Base-by-base conservation (phyloP, 2,329 filamentous ascomycete genomes). In the Nothopassalora personata region DNA sequence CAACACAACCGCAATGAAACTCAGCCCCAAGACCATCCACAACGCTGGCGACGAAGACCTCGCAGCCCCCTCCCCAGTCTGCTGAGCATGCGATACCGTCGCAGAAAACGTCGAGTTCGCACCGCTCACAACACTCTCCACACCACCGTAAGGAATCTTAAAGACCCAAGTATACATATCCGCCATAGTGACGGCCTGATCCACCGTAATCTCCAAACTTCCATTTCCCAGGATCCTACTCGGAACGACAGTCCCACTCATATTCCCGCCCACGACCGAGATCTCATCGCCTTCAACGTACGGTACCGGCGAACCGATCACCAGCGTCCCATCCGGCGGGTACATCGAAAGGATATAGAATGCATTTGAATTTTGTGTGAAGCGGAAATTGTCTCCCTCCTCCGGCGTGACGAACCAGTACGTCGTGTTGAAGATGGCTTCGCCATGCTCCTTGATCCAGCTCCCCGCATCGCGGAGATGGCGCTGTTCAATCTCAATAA, bases 361-460 rank as follows among this genome's bases (percentile, higher is more conserved):
- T 0, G 82, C 81, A 8, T 81, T 76, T 1, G 72, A 59, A 0
- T 76, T 83, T 64, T 78, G 77, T 3, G 82, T 83, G 64, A 83
- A 84, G 4, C 82, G 70, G 0, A 83, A 67, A 6, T 76, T 69
- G 0, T 70, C 71, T 0, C 76, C 75, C 51, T 80, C 78, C 15
- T 76, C 71, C 0, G 80, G 74, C 5, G 72, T 74, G 1, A 80
- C 69, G 62, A 78, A 77, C 80, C 80, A 83, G 65, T 82, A 83
- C 1, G 77, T 82, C 4, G 83, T 85, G 57, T 81, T 80, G 67
- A 80, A 85, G 19, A 86, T 77, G 1, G 81, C 81, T 66, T 85
- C 81, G 1, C 59, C 77, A 66, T 85, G 81, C 0, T 63, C 65
- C 31, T 76, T 75, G 56, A 85, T 83, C 83, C 82, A 85, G 1